These are phyloP conservation scores for Apiotrichum gamsii DNA, from an alignment of 1,284 basidiomycete genomes.

Conservation along the genomic window DNA sequence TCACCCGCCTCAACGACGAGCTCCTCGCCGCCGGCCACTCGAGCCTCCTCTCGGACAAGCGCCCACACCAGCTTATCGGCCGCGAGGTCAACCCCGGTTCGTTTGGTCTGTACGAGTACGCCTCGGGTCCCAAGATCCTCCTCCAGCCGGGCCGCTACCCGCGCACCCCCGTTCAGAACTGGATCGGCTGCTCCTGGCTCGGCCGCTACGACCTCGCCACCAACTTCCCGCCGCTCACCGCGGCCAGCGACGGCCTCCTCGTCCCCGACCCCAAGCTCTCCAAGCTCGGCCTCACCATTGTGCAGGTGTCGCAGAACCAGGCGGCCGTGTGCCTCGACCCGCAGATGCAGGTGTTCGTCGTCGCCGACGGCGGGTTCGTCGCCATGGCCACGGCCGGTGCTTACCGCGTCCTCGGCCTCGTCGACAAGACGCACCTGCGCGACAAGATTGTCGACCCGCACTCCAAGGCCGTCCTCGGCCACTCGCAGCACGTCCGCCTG, in stretches of 20 bases:
- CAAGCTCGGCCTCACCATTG: slow-evolving; percentile 13
- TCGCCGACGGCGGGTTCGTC: slow-evolving; percentile 13
- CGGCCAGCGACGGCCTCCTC: not conserved
- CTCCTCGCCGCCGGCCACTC: slow-evolving; percentile 4
- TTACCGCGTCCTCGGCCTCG: slow-evolving; percentile 13
- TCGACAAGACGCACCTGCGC: slow-evolving; percentile 15
- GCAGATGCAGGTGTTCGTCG: slow-evolving; percentile 14
- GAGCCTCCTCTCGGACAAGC: slow-evolving; percentile 10
- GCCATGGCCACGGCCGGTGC: slow-evolving; percentile 15
- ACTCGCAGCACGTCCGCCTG: slow-evolving; percentile 9
- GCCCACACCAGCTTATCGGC: slow-evolving; percentile 9
- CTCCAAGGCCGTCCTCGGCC: slow-evolving; percentile 7
- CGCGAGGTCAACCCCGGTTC: slow-evolving; percentile 15
- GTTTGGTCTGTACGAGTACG: slow-evolving; percentile 16
- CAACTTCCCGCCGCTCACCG: slow-evolving; percentile 13
- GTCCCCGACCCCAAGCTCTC: slow-evolving; percentile 7
- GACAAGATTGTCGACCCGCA: slow-evolving; percentile 6
- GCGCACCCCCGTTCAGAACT: slow-evolving; percentile 11
- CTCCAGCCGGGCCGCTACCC: slow-evolving; percentile 16
- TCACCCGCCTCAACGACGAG: slow-evolving; percentile 8
- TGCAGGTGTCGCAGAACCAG: slow-evolving; percentile 17
- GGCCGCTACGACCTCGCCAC: slow-evolving; percentile 11
- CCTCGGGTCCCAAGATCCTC: slow-evolving; percentile 10
- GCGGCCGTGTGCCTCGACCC: slow-evolving; percentile 16
- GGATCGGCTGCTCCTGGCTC: slow-evolving; percentile 10